Percentiles rank a stretch among this genome's conserved stretches.
Evolutionary conservation across 2,329 filamentous ascomycete species (phyloP).

Genomic region (Pyrenochaeta sp.): DNA sequence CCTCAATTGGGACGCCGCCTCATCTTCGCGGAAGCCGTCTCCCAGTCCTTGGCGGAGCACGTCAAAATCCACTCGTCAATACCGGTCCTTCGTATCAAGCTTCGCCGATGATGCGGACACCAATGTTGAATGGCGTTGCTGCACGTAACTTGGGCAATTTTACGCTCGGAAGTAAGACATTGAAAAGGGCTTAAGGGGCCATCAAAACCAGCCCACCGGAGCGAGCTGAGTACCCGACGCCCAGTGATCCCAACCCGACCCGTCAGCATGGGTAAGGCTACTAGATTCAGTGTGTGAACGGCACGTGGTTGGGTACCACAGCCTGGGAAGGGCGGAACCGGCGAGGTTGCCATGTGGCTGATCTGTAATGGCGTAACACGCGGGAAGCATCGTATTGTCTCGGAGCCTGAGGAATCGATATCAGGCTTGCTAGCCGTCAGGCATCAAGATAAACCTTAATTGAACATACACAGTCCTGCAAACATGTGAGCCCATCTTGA

Average conservation of each 20-base stretch:
- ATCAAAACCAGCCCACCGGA: conserved; percentile 17
- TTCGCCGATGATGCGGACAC: conserved; percentile 43
- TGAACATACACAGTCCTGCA: too few species aligned
- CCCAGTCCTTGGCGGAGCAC: conserved; percentile 36
- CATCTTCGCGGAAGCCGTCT: conserved; percentile 36
- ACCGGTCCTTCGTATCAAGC: conserved; percentile 32
- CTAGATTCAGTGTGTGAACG: too few species aligned
- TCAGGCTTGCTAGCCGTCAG: not conserved
- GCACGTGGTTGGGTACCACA: not conserved
- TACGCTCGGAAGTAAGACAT: conserved; percentile 38
- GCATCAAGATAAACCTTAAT: too few species aligned
- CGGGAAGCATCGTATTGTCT: not conserved
- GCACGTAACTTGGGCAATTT: conserved; percentile 31
- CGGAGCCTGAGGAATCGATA: not conserved
- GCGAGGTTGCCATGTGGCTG: not conserved
- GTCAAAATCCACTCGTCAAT: conserved; percentile 30
- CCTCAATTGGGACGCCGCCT: conserved; percentile 34
- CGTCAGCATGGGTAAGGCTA: not conserved
- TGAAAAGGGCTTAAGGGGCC: conserved; percentile 29
- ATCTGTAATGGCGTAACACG: not conserved
- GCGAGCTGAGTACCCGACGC: not conserved
- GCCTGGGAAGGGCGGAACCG: not conserved
- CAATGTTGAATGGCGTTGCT: conserved; percentile 30
- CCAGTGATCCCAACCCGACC: not conserved
- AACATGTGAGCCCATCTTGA: too few species aligned